Base-by-base conservation (phyloP, 1,284 basidiomycete species). In the Chiua sp. region DNA sequence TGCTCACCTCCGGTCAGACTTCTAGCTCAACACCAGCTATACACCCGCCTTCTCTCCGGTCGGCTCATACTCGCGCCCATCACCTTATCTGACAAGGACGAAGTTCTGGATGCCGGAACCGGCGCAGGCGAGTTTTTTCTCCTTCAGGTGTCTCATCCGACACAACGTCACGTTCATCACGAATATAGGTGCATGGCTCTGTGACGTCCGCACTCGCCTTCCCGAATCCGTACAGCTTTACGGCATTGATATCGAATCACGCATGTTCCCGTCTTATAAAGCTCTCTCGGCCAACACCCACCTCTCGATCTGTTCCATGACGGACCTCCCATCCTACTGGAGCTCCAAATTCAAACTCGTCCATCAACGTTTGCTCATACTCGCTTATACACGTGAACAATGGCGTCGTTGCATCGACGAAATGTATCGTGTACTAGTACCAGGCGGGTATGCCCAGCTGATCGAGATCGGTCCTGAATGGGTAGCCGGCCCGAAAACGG, bases 341-440 rank as follows among this genome's bases (percentile, higher is more conserved):
- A 18, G 16, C 6, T 39, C 37, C 37, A 39, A 39, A 39, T 39
- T 39, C 37, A 23, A 59, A n/a, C 63, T 77, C 46, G 57, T 75
- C 13, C 63, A 75, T 39, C 76, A 77, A 37, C 73, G 75, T 3
- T 62, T 77, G 39, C 59, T 77, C 7, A 64, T 76, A 4, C 64
- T 55, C 12, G 72, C 68, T 0, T 68, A 78, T 51, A 68, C 65
- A 2, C 62, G 53, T 18, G 53, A 57, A 0, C 66, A 76, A 44
- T 78, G 76, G 76, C 47, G 33, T 3, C 56, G 57, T 0, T 60
- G 55, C 11, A 53, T 75, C 11, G 44, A 52, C 5, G 74, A 76
- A 51, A 68, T 76, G 13, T 68, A 59, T 35, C 67, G 74, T 5
- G 67, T 77, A 6, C 69, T 75, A 28, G 60, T 50, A 1, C 74